Conservation (phyloP, 305 asterid species). For the Petunia hybrid region DNA sequence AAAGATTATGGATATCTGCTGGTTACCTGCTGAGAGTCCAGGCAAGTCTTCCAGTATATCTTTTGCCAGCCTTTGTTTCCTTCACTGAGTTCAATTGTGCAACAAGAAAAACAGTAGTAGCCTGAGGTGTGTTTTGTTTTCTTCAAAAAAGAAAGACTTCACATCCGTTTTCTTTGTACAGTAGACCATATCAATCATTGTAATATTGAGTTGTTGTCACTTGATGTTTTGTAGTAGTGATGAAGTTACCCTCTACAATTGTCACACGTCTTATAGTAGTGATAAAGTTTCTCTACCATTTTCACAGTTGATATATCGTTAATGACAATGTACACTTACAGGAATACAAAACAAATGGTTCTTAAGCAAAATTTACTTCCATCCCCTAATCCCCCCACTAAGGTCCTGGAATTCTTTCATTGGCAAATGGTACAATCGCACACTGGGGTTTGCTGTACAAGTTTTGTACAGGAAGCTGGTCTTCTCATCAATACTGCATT, state of each 20-base stretch:
- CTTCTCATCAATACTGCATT: not conserved
- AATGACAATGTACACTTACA: not conserved
- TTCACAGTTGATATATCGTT: not conserved
- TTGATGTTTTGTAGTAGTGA: not conserved
- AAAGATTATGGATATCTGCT: not conserved
- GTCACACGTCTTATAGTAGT: not conserved
- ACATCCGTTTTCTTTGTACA: conserved; percentile 3
- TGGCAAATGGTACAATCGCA: not conserved
- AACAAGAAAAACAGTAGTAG: not conserved
- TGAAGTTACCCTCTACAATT: not conserved
- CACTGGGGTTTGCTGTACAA: not conserved
- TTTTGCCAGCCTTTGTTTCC: not conserved
- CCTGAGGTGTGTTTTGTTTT: not conserved
- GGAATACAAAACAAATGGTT: not conserved
- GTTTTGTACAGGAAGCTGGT: not conserved
- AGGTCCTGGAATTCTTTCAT: not conserved
- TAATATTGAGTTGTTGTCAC: not conserved
- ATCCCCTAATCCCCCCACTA: not conserved
- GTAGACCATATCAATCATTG: not conserved
- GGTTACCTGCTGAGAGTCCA: not conserved
- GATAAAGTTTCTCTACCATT: not conserved
- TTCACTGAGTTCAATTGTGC: not conserved
- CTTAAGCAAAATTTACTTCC: conserved; percentile 5
- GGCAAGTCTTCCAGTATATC: not conserved
- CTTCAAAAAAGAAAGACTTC: not conserved